phyloP scores from a whole-genome alignment of 208 protist species.

The Leishmania tropica region DNA sequence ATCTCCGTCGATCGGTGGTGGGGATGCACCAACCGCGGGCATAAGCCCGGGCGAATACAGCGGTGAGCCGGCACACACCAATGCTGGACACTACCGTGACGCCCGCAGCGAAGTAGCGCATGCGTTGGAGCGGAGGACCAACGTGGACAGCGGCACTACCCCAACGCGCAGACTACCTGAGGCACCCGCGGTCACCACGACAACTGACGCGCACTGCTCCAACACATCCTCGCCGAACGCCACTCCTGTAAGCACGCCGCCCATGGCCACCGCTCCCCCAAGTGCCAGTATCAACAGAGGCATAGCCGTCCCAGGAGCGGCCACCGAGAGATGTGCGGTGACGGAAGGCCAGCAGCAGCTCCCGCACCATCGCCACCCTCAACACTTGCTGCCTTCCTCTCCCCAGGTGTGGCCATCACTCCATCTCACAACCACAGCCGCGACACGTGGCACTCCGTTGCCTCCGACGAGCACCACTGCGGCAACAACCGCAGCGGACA shows the following conservation, averaged over 20 bases:
- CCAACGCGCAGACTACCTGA: neutral
- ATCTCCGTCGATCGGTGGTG: neutral
- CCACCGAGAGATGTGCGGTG: neutral
- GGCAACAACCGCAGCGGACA: conserved; percentile 6
- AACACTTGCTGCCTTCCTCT: neutral
- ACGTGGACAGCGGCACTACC: neutral
- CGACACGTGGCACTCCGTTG: neutral
- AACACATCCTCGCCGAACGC: conserved; percentile 10
- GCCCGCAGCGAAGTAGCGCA: neutral
- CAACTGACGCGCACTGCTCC: neutral
- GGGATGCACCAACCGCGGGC: neutral
- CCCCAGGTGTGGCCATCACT: neutral
- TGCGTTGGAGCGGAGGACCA: neutral
- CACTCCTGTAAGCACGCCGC: conserved; percentile 13
- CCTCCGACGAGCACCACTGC: neutral
- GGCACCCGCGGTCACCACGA: neutral
- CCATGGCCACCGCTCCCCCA: neutral
- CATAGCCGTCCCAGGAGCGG: neutral
- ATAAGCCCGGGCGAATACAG: neutral
- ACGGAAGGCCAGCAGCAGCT: neutral
- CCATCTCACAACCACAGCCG: neutral
- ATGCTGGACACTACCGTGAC: neutral
- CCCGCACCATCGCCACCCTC: neutral
- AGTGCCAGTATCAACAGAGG: neutral
- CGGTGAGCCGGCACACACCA: neutral